Conservation (phyloP, 805 yeast genomes). For the Wickerhamomyces tratensis region DNA sequence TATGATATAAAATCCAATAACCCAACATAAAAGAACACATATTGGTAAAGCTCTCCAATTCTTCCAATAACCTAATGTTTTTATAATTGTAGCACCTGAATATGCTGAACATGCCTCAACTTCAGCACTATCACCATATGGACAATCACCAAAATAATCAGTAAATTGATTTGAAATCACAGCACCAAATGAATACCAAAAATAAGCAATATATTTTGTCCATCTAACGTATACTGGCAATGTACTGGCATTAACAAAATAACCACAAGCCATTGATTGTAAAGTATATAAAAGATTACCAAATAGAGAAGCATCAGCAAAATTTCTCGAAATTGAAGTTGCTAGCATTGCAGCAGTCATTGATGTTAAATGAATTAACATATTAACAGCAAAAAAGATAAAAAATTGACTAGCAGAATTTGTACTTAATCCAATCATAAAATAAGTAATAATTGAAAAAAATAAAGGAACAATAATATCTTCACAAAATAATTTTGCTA, state of each 20-base stretch:
- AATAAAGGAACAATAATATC: slow-evolving; percentile 56
- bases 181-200: slow-evolving; percentile 75
- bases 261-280: slow-evolving; percentile 76
- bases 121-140: slow-evolving; percentile 18
- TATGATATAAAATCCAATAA: slow-evolving; percentile 36
- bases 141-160: slow-evolving; percentile 53
- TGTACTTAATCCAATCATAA: slow-evolving; percentile 64
- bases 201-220: slow-evolving; percentile 67
- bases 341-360: slow-evolving; percentile 44
- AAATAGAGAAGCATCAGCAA: slow-evolving; percentile 13
- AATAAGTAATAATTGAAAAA: slow-evolving; percentile 56
- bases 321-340: slow-evolving; percentile 14
- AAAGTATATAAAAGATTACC: slow-evolving; percentile 23
- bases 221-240: slow-evolving; percentile 85
- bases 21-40: slow-evolving; percentile 49
- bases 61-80: slow-evolving; percentile 47
- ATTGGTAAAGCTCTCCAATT: slow-evolving; percentile 64
- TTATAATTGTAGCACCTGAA: slow-evolving; percentile 44
- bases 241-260: slow-evolving; percentile 58
- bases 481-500: slow-evolving; percentile 60
- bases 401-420: slow-evolving; percentile 39
- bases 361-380: slow-evolving; percentile 48
- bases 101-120: slow-evolving; percentile 33
- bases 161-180: slow-evolving; percentile 56
- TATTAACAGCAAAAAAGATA: slow-evolving; percentile 46